These are phyloP conservation scores for Panaeolus papilionaceus DNA, from an alignment of 768 basidiomycete species.

Conservation along the genomic window DNA sequence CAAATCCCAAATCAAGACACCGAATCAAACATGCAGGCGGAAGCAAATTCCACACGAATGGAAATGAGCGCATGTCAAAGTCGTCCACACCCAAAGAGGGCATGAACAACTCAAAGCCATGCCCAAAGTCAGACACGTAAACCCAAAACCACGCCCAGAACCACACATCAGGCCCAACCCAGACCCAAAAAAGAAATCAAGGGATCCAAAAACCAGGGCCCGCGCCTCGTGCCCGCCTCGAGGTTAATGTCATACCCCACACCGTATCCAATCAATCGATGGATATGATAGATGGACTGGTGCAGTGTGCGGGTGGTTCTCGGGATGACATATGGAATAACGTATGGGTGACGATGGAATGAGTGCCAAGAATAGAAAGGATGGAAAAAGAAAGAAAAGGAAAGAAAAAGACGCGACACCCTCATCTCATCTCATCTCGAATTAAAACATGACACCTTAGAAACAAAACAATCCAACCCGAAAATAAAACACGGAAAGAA, in stretches of 20 bases:
- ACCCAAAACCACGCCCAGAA: background rate
- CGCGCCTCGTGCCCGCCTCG: conserved; percentile 6
- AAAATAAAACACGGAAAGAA: too few species aligned
- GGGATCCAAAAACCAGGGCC: background rate
- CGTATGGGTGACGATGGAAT: background rate
- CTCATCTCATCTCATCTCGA: background rate
- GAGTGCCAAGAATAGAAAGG: too few species aligned
- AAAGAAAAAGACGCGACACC: conserved; percentile 11
- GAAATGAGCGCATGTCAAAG: background rate
- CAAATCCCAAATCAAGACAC: background rate
- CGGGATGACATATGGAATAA: background rate
- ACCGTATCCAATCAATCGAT: background rate
- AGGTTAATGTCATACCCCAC: background rate
- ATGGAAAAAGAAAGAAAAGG: conserved; percentile 3
- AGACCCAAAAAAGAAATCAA: background rate
- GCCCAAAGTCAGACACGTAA: background rate
- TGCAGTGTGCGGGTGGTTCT: background rate
- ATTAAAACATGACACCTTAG: too few species aligned
- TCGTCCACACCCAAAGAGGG: background rate
- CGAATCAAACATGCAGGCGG: background rate
- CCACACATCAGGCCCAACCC: background rate
- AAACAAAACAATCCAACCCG: too few species aligned
- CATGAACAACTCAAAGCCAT: too few species aligned
- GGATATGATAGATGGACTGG: conserved; percentile 6
- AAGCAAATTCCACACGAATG: background rate